Percentiles rank a stretch among this genome's conserved stretches.
Evolutionary conservation across 192 early-diverging fungal genomes (phyloP).

Genomic region (Neocallimastix lanati): DNA sequence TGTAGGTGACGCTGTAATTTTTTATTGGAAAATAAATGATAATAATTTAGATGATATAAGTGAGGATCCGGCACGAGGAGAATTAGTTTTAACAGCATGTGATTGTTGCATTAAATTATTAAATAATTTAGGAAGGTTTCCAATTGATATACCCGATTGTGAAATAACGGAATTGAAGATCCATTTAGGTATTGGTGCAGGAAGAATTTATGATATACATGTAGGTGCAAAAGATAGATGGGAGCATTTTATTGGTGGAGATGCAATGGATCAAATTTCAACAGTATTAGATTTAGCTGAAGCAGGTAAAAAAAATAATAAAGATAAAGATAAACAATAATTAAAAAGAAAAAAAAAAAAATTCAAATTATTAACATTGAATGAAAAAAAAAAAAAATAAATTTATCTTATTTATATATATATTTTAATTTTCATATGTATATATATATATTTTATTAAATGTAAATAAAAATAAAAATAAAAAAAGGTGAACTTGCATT

Average conservation of each 20-base stretch:
- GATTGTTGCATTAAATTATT: slow-evolving; percentile 22
- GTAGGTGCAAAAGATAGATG: slow-evolving; percentile 23
- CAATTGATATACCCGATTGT: slow-evolving; percentile 20
- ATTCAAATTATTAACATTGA: too few relatives aligned
- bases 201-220: slow-evolving; percentile 21
- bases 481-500: slow-evolving; percentile 22
- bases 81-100: slow-evolving; percentile 22
- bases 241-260: slow-evolving; percentile 34
- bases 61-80: slow-evolving; percentile 10
- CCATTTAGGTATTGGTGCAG: slow-evolving; percentile 30
- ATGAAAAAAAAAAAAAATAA: too few relatives aligned
- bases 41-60: neutral
- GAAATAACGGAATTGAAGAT: slow-evolving; percentile 13
- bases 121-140: slow-evolving; percentile 19
- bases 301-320: slow-evolving; percentile 12
- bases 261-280: slow-evolving; percentile 23
- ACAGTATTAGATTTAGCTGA: slow-evolving; percentile 25
- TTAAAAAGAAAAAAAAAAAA: too few relatives aligned
- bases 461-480: too few relatives aligned
- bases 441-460: too few relatives aligned
- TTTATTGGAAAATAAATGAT: slow-evolving; percentile 24
- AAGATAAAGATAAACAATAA: too few relatives aligned
- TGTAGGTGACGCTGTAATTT: slow-evolving; percentile 31
- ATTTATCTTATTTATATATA: too few relatives aligned
- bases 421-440: too few relatives aligned